phyloP scores from a whole-genome alignment of 306 rosid species.

The Chamaecrista fasciculata region DNA sequence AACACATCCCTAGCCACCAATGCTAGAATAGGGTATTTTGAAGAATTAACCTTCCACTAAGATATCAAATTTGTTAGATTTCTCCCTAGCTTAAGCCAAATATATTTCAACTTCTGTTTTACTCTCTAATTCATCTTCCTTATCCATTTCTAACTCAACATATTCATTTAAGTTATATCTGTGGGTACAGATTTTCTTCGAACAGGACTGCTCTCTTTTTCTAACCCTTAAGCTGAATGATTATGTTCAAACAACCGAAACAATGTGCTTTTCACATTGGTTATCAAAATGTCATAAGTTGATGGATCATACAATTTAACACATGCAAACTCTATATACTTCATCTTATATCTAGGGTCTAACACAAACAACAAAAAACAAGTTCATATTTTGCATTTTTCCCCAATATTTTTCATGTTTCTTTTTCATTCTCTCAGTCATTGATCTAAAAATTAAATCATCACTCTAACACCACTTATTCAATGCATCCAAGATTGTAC shows the following conservation, averaged over 20 bases:
- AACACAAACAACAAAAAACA: not conserved
- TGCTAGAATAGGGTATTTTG: no score
- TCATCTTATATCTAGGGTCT: not conserved
- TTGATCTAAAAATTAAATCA: not conserved
- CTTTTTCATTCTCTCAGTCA: not conserved
- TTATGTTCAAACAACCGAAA: not conserved
- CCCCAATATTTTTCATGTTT: not conserved
- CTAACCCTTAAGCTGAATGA: not conserved
- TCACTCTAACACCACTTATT: not conserved
- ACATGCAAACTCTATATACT: not conserved
- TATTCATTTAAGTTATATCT: not conserved
- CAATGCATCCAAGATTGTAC: not conserved
- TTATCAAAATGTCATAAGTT: not conserved
- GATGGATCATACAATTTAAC: not conserved
- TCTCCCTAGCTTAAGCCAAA: not conserved
- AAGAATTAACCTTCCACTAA: not conserved
- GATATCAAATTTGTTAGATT: not conserved
- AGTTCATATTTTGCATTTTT: no score
- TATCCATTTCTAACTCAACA: not conserved
- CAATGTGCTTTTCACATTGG: not conserved
- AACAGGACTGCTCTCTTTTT: not conserved
- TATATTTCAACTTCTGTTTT: not conserved
- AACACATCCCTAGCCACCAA: not conserved
- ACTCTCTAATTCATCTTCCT: slow-evolving; percentile 1
- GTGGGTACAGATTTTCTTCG: not conserved